Percentiles rank a stretch among this genome's conserved stretches.
phyloP scores from a whole-genome alignment of 192 early-diverging fungal genomes.

The Coemansia pectinata region DNA sequence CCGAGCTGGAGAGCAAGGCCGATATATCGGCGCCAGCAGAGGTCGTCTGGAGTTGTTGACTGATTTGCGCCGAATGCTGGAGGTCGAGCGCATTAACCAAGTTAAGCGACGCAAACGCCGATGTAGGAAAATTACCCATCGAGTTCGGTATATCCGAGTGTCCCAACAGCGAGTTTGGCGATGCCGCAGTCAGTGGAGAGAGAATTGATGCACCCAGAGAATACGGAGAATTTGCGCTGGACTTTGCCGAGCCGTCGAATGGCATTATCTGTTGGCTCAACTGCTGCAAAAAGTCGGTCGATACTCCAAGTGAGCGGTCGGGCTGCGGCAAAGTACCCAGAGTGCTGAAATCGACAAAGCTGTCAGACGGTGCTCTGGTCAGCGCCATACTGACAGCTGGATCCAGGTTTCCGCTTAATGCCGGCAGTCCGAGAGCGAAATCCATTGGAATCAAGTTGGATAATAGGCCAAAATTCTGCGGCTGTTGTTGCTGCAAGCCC shows the following conservation, averaged over 20 bases:
- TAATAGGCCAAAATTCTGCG: conserved; percentile 3
- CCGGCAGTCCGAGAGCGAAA: conserved; percentile 44
- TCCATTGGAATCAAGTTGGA: conserved; percentile 49
- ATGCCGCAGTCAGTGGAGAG: conserved; percentile 28
- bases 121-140: conserved; percentile 32
- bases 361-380: not conserved
- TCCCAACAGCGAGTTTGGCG: conserved; percentile 31
- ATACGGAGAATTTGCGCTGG: not conserved
- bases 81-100: conserved; percentile 38
- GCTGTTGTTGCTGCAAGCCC: conserved; percentile 3
- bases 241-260: not conserved
- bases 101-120: conserved; percentile 49
- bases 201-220: conserved; percentile 2
- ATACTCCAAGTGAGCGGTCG: conserved; percentile 3
- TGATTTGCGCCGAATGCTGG: conserved; percentile 14
- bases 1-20: conserved; percentile 16
- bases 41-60: not conserved
- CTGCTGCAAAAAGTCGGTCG: conserved; percentile 40
- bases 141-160: conserved; percentile 12
- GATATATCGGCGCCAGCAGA: conserved; percentile 6
- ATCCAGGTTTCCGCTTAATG: conserved; percentile 11
- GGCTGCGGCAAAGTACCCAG: conserved; percentile 5
- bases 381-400: conserved; percentile 2
- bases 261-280: conserved; percentile 24
- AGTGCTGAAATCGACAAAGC: conserved; percentile 10